Evolutionary conservation across 371 early-diverging fungal species (phyloP), one percentile per base, ranked within the genome.

Genomic region (Actinomortierella ambigua): DNA sequence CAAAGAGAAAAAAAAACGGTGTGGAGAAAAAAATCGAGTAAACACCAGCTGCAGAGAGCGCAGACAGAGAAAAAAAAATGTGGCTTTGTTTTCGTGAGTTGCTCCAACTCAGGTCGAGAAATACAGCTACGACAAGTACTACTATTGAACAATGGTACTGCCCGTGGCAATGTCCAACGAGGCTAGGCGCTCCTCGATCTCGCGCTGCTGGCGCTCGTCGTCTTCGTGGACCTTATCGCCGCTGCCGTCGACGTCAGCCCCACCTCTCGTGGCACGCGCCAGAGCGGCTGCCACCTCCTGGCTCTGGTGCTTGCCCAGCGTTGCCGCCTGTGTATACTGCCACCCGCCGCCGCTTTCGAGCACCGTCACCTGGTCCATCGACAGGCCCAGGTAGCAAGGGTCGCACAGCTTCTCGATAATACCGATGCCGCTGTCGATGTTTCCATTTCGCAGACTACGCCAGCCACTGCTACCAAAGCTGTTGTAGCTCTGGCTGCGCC

Each of bases 331-430:
- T 20, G 66, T 67, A 42, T 73, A 73, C 20, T 67, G 60, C 75
- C 75, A 73, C 14, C 75, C 75, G 15, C 75, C 75, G 24, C 75
- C 75, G 24, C 60, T 41, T 39, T 73, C 75, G 2, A 73, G 41
- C 11, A 73, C 75, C 48, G 66, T 63, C 57, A 73, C 52, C 9
- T 67, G 75, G 47, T 73, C 75, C 1, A 57, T 42, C 3, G 75
- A 63, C 24, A 73, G 29, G 5, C 75, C 75, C 42, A 73, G 29
- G n/a, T 66, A 73, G 20, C 75, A 73, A 27, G 75, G 75, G 17
- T 73, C 75, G n/a, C 75, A 73, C 15, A 73, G 58, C 26, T 63
- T 63, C 24, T 73, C 75, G 7, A 50, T 43, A 3, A 59, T 67
- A 17, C 64, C 75, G 23, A 60, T 53, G 17, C 75, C 75, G 22